A percentile compares a stretch with the other conserved stretches of the same genome.
Evolutionary conservation across 2,329 filamentous ascomycete genomes (phyloP).

Genomic region (Clarireedia hainanense): DNA sequence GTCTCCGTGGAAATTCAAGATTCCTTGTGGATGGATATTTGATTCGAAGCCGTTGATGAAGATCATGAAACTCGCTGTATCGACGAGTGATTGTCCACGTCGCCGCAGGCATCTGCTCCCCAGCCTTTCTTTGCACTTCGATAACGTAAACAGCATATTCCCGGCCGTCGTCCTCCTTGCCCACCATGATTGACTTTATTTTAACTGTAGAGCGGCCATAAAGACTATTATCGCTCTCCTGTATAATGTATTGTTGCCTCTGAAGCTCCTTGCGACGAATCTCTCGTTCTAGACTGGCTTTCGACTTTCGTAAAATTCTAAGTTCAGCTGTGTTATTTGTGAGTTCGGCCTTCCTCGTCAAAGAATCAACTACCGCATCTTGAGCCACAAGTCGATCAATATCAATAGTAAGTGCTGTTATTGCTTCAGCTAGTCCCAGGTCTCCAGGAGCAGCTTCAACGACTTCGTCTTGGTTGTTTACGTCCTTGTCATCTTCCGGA

Average conservation of each 20-base stretch:
- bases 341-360: conserved; percentile 88
- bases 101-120: conserved; percentile 94
- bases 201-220: conserved; percentile 84
- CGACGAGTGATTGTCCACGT: conserved; percentile 87
- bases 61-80: conserved; percentile 94
- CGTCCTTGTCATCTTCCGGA: conserved; percentile 45
- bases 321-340: conserved; percentile 95
- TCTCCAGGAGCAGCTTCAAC: conserved; percentile 93
- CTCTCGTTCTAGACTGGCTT: conserved; percentile 85
- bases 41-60: conserved; percentile 80
- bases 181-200: conserved; percentile 90
- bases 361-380: conserved; percentile 81
- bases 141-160: conserved; percentile 92
- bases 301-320: conserved; percentile 86
- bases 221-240: conserved; percentile 95
- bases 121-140: conserved; percentile 82
- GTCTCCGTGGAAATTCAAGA: conserved; percentile 83
- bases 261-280: conserved; percentile 92
- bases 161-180: conserved; percentile 82
- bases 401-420: conserved; percentile 77
- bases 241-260: conserved; percentile 90
- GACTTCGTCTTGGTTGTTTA: conserved; percentile 70
- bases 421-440: conserved; percentile 86
- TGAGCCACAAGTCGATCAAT: conserved; percentile 85
- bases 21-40: conserved; percentile 82